Evolutionary conservation across 2,329 filamentous ascomycete species (phyloP).

Genomic region (Cryphonectria radicalis): DNA sequence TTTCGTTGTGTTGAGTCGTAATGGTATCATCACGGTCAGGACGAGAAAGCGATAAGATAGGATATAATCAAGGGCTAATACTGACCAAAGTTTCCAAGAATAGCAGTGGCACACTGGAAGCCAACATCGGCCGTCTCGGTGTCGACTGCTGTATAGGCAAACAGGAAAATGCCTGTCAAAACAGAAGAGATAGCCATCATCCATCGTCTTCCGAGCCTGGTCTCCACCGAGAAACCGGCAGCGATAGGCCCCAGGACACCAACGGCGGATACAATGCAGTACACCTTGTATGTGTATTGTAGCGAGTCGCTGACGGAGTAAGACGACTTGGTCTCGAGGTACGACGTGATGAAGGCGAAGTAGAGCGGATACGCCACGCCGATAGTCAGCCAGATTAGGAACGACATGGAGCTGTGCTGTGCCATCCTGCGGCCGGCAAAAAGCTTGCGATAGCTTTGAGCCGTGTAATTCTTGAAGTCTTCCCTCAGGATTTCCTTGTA

Average conservation of each 20-base stretch:
- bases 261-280: slow-evolving; percentile 44
- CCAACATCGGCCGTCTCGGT: slow-evolving; percentile 44
- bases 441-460: slow-evolving; percentile 38
- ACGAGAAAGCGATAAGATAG: too few species aligned
- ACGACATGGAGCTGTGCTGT: slow-evolving; percentile 42
- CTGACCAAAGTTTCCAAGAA: slow-evolving; percentile 49
- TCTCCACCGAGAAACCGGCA: slow-evolving; percentile 47
- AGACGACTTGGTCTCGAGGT: slow-evolving; percentile 45
- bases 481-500: slow-evolving; percentile 32
- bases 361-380: slow-evolving; percentile 53
- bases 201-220: slow-evolving; percentile 46
- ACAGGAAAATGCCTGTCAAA: slow-evolving; percentile 51
- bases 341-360: slow-evolving; percentile 51
- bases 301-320: slow-evolving; percentile 35
- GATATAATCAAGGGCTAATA: too few species aligned
- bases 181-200: slow-evolving; percentile 50
- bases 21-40: too few species aligned
- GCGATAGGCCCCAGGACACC: slow-evolving; percentile 46
- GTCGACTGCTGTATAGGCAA: slow-evolving; percentile 48
- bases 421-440: slow-evolving; percentile 41
- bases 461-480: slow-evolving; percentile 36
- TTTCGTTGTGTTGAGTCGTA: too few species aligned
- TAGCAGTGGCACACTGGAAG: slow-evolving; percentile 48
- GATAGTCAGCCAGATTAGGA: slow-evolving; percentile 49
- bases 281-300: slow-evolving; percentile 42